A percentile compares a stretch with the other conserved stretches of the same genome.
phyloP scores from a whole-genome alignment of 179 eudicot genomes.

The Dionaea muscipula region DNA sequence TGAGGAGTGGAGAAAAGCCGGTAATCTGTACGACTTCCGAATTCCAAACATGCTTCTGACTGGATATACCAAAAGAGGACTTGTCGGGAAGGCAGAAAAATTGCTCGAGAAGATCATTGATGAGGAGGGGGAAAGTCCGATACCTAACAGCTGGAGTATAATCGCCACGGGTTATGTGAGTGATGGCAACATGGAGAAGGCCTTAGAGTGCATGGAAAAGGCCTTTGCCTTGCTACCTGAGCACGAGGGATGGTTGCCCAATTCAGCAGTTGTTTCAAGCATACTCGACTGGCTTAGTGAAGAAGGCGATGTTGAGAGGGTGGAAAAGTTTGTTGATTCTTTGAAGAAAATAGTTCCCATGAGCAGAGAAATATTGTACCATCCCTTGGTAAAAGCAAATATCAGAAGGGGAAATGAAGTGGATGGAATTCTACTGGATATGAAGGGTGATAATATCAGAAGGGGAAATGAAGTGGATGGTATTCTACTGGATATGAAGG shows the following conservation, averaged over 20 bases:
- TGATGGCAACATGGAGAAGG: constrained; percentile 27
- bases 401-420: constrained; percentile 18
- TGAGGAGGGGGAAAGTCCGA: constrained; percentile 27
- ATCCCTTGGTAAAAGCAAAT: constrained; percentile 22
- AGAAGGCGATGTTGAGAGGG: constrained; percentile 24
- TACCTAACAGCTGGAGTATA: constrained; percentile 43
- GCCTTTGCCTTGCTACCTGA: constrained; percentile 30
- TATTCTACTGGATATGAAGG: constrained; percentile 21
- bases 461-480: constrained; percentile 17
- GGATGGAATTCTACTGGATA: constrained; percentile 17
- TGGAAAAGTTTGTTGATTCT: constrained; percentile 28
- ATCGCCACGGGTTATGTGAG: constrained; percentile 31
- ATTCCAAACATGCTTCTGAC: constrained; percentile 41
- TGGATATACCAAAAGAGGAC: constrained; percentile 33
- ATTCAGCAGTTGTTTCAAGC: constrained; percentile 18
- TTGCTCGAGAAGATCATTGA: constrained; percentile 26
- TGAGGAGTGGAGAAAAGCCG: constrained; percentile 38
- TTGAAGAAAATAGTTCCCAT: constrained; percentile 19
- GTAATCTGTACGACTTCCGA: constrained; percentile 39
- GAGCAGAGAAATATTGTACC: constrained; percentile 19
- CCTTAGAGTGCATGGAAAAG: constrained; percentile 32
- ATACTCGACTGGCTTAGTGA: constrained; percentile 37
- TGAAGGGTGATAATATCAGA: constrained; percentile 25
- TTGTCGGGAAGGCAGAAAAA: constrained; percentile 31
- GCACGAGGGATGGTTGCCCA: constrained; percentile 39